phyloP scores from a whole-genome alignment of 2,329 filamentous ascomycete genomes.

The Colletotrichum sansevieriae region DNA sequence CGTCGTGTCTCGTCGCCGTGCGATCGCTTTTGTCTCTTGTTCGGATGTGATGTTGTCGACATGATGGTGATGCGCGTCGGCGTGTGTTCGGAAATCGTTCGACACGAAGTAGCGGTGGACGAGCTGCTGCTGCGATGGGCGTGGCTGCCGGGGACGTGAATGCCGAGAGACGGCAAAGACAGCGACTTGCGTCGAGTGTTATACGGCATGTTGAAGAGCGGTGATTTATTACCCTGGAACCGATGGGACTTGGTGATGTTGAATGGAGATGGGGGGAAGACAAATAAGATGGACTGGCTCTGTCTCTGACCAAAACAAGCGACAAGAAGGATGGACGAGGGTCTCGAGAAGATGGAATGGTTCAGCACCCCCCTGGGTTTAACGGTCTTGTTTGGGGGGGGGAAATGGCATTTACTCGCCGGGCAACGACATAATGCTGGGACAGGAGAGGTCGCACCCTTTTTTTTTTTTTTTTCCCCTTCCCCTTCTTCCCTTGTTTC shows the following conservation, averaged over 20 bases:
- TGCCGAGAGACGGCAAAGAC: slow-evolving; percentile 91
- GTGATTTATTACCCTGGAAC: not conserved
- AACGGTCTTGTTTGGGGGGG: slow-evolving; percentile 8
- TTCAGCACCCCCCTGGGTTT: not conserved
- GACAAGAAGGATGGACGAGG: not conserved
- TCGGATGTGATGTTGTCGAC: slow-evolving; percentile 54
- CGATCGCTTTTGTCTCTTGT: slow-evolving; percentile 83
- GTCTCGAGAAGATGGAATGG: not conserved
- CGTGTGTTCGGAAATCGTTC: slow-evolving; percentile 44
- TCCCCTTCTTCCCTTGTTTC: not conserved
- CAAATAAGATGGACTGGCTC: not conserved
- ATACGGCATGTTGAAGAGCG: slow-evolving; percentile 78
- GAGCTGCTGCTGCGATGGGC: slow-evolving; percentile 71
- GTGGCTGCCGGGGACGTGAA: slow-evolving; percentile 81
- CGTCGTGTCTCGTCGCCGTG: slow-evolving; percentile 64
- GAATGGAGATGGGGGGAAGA: not conserved
- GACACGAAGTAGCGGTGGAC: slow-evolving; percentile 56
- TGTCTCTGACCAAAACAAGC: not conserved
- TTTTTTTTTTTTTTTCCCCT: slow-evolving; percentile 1
- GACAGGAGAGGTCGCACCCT: slow-evolving; percentile 15
- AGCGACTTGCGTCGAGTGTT: slow-evolving; percentile 97
- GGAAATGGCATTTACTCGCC: slow-evolving; percentile 4
- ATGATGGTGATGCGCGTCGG: slow-evolving; percentile 13
- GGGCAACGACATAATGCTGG: slow-evolving; percentile 18
- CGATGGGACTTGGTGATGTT: not conserved